phyloP scores from a whole-genome alignment of 768 basidiomycete genomes.

The Leccinum sublutescens region DNA sequence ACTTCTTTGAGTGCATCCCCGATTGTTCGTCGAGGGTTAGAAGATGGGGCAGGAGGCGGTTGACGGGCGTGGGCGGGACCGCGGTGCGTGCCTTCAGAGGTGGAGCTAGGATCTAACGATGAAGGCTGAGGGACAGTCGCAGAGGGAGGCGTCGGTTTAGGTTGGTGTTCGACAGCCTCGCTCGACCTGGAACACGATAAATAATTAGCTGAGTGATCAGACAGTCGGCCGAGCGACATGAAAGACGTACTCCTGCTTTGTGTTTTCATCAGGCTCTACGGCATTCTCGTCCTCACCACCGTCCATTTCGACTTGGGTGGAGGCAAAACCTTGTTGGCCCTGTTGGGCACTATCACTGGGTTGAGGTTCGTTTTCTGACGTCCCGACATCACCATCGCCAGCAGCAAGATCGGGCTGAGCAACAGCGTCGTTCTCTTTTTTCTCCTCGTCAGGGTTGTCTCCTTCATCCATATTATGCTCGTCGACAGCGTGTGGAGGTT shows the following conservation, averaged over 20 bases:
- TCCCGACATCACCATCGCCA: slow-evolving; percentile 25
- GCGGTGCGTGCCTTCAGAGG: slow-evolving; percentile 44
- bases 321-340: slow-evolving; percentile 21
- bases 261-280: slow-evolving; percentile 20
- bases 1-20: slow-evolving; percentile 85
- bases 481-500: slow-evolving; percentile 18
- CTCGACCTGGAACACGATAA: slow-evolving; percentile 7
- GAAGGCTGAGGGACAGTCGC: slow-evolving; percentile 6
- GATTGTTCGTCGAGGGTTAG: slow-evolving; percentile 70
- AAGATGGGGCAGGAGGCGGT: slow-evolving; percentile 33
- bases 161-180: slow-evolving; percentile 12
- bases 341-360: slow-evolving; percentile 18
- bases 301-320: slow-evolving; percentile 13
- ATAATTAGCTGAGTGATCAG: background rate
- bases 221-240: background rate
- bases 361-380: slow-evolving; percentile 16
- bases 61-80: slow-evolving; percentile 42
- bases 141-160: slow-evolving; percentile 2
- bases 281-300: slow-evolving; percentile 23
- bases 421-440: slow-evolving; percentile 25
- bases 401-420: slow-evolving; percentile 38
- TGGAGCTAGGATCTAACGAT: slow-evolving; percentile 32
- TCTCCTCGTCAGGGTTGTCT: slow-evolving; percentile 31
- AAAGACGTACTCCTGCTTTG: slow-evolving; percentile 16
- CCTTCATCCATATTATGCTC: slow-evolving; percentile 17